Conservation (phyloP, 345 rosid species). For the Syzygium aromaticum region DNA sequence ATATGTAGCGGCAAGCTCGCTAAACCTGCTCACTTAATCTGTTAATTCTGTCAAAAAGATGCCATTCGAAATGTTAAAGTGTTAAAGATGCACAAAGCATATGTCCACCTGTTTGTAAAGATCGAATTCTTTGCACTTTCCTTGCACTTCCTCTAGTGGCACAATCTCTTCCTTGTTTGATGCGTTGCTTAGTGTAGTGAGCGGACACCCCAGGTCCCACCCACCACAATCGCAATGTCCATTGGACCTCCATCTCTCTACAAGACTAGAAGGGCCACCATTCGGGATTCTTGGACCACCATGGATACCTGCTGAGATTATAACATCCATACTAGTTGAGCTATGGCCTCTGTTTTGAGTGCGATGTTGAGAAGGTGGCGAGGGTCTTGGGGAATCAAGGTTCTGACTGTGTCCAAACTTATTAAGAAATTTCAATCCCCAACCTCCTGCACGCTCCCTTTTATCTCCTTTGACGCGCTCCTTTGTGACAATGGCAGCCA, state of each 20-base stretch:
- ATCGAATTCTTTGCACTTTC: slow-evolving; percentile 55
- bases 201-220: slow-evolving; percentile 90
- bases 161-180: slow-evolving; percentile 24
- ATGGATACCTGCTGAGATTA: slow-evolving; percentile 83
- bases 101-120: slow-evolving; percentile 48
- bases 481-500: slow-evolving; percentile 68
- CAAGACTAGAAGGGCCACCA: slow-evolving; percentile 74
- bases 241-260: slow-evolving; percentile 84
- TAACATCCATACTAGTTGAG: slow-evolving; percentile 53
- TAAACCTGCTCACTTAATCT: not conserved
- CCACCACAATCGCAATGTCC: slow-evolving; percentile 95
- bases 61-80: not conserved
- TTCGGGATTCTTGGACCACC: slow-evolving; percentile 73
- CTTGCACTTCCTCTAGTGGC: slow-evolving; percentile 19
- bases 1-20: not conserved
- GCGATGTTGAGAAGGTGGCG: slow-evolving; percentile 16
- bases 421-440: slow-evolving; percentile 91
- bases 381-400: slow-evolving; percentile 7
- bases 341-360: slow-evolving; percentile 17
- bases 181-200: slow-evolving; percentile 39
- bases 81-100: not conserved
- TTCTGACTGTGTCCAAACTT: slow-evolving; percentile 24
- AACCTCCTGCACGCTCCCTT: slow-evolving; percentile 55
- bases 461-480: slow-evolving; percentile 29
- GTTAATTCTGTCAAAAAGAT: not conserved